phyloP scores from a whole-genome alignment of 108 stramenopile genomes.

The Pseudonitzschia delicatissima region DNA sequence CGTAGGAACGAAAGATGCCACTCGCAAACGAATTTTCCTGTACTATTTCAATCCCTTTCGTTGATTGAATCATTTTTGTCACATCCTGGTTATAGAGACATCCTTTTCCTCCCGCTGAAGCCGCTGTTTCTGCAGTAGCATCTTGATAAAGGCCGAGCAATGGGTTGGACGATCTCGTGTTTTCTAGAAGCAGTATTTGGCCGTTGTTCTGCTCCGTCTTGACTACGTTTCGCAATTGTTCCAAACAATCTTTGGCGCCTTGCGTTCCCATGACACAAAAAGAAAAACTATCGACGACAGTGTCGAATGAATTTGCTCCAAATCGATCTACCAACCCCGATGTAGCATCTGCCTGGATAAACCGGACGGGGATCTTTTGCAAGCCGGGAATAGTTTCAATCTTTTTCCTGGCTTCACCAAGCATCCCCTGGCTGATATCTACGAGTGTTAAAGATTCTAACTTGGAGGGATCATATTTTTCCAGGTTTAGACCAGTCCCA shows the following conservation, averaged over 20 bases:
- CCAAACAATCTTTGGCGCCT: constrained; percentile 59
- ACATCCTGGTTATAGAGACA: constrained; percentile 90
- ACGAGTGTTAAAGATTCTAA: constrained; percentile 69
- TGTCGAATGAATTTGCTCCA: constrained; percentile 68
- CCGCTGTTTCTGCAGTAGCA: constrained; percentile 64
- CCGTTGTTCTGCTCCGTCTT: constrained; percentile 26
- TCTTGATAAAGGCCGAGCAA: constrained; percentile 80
- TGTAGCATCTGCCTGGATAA: constrained; percentile 79
- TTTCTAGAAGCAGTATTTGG: constrained; percentile 75
- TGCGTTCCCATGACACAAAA: constrained; percentile 81
- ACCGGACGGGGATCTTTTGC: constrained; percentile 28
- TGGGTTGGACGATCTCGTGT: constrained; percentile 67
- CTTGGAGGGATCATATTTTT: constrained; percentile 45
- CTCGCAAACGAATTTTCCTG: constrained; percentile 48
- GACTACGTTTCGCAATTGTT: constrained; percentile 62
- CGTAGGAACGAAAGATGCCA: constrained; percentile 77
- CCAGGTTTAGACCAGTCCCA: constrained; percentile 82
- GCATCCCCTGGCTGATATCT: constrained; percentile 79
- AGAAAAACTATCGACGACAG: constrained; percentile 82
- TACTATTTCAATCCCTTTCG: constrained; percentile 40
- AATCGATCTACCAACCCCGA: constrained; percentile 52
- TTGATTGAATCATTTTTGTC: constrained; percentile 48
- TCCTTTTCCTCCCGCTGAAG: constrained; percentile 79
- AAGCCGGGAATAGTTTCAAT: neutral
- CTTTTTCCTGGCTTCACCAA: constrained; percentile 47